Percentiles rank a stretch among this genome's conserved stretches.
These are phyloP conservation scores for Daedaleopsis nitida DNA, from an alignment of 768 basidiomycete species.

Conservation along the genomic window DNA sequence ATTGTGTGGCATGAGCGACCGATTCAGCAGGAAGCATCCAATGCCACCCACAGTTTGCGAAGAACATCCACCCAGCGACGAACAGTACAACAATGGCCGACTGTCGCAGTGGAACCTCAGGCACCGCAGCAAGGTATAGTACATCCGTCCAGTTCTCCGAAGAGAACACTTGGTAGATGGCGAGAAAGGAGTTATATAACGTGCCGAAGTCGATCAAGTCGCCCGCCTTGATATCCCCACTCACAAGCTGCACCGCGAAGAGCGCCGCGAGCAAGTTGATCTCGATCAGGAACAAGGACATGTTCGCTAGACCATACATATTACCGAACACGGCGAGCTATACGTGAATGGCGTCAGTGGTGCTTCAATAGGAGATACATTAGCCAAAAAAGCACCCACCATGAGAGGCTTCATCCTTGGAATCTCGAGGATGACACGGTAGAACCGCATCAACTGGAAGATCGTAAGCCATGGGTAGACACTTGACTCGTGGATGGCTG, in stretches of 20 bases:
- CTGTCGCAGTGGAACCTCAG: slow-evolving; percentile 70
- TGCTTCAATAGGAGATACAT: background rate
- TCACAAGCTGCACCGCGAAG: slow-evolving; percentile 79
- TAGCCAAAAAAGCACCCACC: slow-evolving; percentile 46
- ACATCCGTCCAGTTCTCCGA: slow-evolving; percentile 94
- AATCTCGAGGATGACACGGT: slow-evolving; percentile 87
- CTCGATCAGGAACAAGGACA: slow-evolving; percentile 86
- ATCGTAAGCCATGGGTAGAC: slow-evolving; percentile 90
- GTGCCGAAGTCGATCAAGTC: slow-evolving; percentile 74
- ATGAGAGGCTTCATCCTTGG: slow-evolving; percentile 89
- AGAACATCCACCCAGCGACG: slow-evolving; percentile 82
- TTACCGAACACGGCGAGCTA: slow-evolving; percentile 91
- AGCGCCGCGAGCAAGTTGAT: slow-evolving; percentile 87
- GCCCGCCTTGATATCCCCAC: slow-evolving; percentile 69
- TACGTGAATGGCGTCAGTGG: slow-evolving; percentile 3
- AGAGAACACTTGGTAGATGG: slow-evolving; percentile 86
- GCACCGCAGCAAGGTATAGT: slow-evolving; percentile 59
- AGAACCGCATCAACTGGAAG: slow-evolving; percentile 86
- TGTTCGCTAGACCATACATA: slow-evolving; percentile 87
- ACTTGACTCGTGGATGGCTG: slow-evolving; percentile 60
- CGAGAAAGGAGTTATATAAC: slow-evolving; percentile 83
- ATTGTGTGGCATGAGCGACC: background rate
- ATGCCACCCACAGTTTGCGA: slow-evolving; percentile 77
- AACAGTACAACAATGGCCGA: slow-evolving; percentile 71
- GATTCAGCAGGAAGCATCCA: background rate